A percentile compares a stretch with the other conserved stretches of the same genome.
phyloP scores from a whole-genome alignment of 805 yeast genomes.

The Candida tammaniensis region DNA sequence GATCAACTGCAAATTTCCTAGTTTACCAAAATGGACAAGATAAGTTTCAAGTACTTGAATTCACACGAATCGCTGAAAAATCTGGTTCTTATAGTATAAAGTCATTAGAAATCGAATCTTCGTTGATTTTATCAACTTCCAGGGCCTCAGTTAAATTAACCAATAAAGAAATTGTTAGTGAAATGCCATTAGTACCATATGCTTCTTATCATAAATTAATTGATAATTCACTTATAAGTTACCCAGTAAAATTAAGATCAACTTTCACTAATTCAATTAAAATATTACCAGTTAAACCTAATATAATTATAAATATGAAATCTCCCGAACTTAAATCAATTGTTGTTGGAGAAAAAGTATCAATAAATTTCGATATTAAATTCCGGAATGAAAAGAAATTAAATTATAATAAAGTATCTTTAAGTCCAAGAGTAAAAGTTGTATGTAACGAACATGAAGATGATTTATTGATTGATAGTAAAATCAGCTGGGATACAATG shows the following conservation, averaged over 20 bases:
- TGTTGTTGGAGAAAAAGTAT: conserved; percentile 30
- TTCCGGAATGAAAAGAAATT: conserved; percentile 16
- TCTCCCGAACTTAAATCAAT: conserved; percentile 13
- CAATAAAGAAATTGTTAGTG: conserved; percentile 8
- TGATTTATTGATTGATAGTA: conserved; percentile 10
- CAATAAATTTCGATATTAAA: conserved; percentile 18
- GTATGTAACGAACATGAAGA: conserved; percentile 1
- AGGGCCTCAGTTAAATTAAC: conserved; percentile 4
- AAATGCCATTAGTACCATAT: conserved; percentile 1
- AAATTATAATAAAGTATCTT: conserved; percentile 17
- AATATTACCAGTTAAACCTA: conserved; percentile 26
- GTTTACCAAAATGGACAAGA: background rate
- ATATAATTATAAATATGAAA: conserved; percentile 14
- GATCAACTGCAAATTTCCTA: conserved; percentile 1
- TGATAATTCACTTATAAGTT: conserved; percentile 1
- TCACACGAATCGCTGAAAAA: conserved; percentile 17
- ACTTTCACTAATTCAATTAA: conserved; percentile 12
- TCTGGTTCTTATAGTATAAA: conserved; percentile 24
- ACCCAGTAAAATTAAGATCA: conserved; percentile 7
- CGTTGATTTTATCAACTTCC: conserved; percentile 8
- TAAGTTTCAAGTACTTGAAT: conserved; percentile 17
- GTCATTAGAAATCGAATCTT: conserved; percentile 14
- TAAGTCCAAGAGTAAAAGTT: conserved; percentile 21
- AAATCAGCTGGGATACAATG: conserved; percentile 30
- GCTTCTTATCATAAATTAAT: conserved; percentile 8